A percentile compares a stretch with the other conserved stretches of the same genome.
Conservation (phyloP, 345 rosid genomes). For the Cardamine occulta region DNA sequence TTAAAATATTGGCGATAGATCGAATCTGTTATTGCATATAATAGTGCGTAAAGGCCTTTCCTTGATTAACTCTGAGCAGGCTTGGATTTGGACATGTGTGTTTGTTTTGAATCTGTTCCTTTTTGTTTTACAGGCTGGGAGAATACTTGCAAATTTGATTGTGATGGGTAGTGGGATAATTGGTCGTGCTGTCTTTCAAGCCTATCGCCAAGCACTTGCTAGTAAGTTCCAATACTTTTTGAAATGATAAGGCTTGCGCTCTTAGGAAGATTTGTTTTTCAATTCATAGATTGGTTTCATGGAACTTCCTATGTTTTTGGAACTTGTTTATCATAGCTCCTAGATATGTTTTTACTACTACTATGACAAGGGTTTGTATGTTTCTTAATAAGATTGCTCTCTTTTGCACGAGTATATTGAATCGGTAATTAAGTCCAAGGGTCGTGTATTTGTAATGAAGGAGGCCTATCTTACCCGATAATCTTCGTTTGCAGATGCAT, state of each 20-base stretch:
- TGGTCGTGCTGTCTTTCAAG: constrained; percentile 83
- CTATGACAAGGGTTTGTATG: not conserved
- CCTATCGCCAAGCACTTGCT: constrained; percentile 89
- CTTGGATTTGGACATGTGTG: not conserved
- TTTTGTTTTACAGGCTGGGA: constrained; percentile 57
- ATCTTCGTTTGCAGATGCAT: constrained; percentile 62
- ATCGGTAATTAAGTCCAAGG: not conserved
- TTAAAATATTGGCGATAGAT: not conserved
- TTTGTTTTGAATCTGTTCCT: not conserved
- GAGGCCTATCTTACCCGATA: constrained; percentile 6
- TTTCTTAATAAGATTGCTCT: not conserved
- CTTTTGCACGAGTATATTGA: not conserved
- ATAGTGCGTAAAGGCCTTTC: not conserved
- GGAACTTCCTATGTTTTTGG: not conserved
- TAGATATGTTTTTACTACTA: not conserved
- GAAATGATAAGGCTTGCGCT: not conserved
- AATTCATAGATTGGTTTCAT: not conserved
- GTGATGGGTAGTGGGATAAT: constrained; percentile 81
- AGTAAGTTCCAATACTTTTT: constrained; percentile 51
- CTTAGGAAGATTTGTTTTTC: constrained; percentile 1
- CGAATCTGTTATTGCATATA: not conserved
- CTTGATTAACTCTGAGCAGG: not conserved
- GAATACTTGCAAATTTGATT: constrained; percentile 76
- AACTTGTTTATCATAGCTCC: not conserved
- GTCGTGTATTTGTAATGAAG: not conserved